Conservation (phyloP, 2,329 filamentous ascomycete species). For the Apiospora pterosperma region DNA sequence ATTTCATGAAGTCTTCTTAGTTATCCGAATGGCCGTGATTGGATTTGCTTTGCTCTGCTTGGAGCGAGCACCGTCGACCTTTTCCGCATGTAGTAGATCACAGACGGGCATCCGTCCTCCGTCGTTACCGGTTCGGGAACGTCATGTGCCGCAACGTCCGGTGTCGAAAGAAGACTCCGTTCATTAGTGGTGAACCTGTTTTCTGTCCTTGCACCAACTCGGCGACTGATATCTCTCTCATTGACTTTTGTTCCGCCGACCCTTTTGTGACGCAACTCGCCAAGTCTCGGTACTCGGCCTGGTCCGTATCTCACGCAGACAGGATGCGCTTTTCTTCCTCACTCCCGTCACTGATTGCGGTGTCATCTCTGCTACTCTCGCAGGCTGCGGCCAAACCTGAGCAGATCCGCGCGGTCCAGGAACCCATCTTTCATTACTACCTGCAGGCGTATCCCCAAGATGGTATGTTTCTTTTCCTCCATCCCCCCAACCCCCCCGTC, state of each 20-base stretch:
- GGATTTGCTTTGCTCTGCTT: background rate
- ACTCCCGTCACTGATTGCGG: background rate
- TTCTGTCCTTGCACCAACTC: background rate
- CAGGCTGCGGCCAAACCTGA: constrained; percentile 35
- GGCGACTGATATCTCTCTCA: too few relatives aligned
- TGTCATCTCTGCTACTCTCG: constrained; percentile 11
- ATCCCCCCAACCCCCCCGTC: background rate
- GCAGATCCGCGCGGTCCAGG: constrained; percentile 46
- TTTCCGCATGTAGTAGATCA: background rate
- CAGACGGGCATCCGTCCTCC: background rate
- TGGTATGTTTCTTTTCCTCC: constrained; percentile 20
- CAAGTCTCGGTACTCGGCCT: background rate
- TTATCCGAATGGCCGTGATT: background rate
- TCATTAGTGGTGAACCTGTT: background rate
- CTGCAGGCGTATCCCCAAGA: constrained; percentile 44
- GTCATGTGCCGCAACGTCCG: background rate
- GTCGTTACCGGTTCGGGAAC: background rate
- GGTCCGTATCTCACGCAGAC: background rate
- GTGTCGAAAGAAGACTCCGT: background rate
- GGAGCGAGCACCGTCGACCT: background rate
- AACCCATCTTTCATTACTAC: constrained; percentile 51
- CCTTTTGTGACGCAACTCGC: background rate
- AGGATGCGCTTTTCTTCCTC: background rate
- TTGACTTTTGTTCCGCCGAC: too few relatives aligned
- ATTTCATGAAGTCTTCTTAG: background rate